Conservation (phyloP, 441 rosid genomes). For the Pelargonium hybrid region DNA sequence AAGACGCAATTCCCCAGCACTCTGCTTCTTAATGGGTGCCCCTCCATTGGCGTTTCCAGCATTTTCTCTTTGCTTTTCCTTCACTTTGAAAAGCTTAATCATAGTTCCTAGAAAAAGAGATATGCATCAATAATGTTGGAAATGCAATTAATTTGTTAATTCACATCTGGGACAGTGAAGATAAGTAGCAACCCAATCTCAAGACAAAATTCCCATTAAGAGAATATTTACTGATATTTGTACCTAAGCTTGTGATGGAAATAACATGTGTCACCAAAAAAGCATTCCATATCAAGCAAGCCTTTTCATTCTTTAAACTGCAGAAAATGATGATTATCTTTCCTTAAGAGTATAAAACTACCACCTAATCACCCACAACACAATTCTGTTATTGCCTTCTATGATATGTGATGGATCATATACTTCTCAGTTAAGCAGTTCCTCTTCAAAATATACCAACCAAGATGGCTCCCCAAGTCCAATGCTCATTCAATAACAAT, state of each 20-base stretch:
- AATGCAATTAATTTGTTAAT: neutral
- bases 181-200: neutral
- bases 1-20: constrained; percentile 91
- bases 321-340: too few species aligned
- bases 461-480: neutral
- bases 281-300: too few species aligned
- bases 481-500: too few species aligned
- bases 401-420: too few species aligned
- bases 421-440: neutral
- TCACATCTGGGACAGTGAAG: neutral
- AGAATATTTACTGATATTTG: too few species aligned
- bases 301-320: too few species aligned
- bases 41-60: constrained; percentile 69
- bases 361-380: too few species aligned
- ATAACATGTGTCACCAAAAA: too few species aligned
- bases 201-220: too few species aligned
- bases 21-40: constrained; percentile 57
- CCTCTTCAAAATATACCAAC: neutral
- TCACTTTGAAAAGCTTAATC: constrained; percentile 88
- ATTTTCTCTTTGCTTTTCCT: constrained; percentile 81
- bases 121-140: neutral
- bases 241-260: too few species aligned
- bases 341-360: too few species aligned
- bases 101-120: constrained; percentile 34
- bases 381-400: too few species aligned